phyloP scores from a whole-genome alignment of 2,329 filamentous ascomycete genomes.

The Aspergillus quadricinctus region DNA sequence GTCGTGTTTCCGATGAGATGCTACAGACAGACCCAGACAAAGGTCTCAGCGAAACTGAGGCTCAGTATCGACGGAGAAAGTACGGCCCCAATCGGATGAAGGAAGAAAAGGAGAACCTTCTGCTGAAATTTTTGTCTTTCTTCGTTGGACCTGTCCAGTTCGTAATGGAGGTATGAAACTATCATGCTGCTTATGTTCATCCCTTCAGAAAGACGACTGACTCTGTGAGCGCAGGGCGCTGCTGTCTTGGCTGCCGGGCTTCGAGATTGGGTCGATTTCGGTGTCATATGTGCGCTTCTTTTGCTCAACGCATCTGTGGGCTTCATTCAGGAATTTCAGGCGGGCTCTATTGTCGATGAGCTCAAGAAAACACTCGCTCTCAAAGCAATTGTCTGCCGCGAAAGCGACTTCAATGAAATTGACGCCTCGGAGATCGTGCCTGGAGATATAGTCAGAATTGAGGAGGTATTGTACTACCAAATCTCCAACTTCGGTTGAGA shows the following conservation, averaged over 20 bases:
- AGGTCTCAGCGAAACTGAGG: slow-evolving; percentile 70
- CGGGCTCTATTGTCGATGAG: slow-evolving; percentile 84
- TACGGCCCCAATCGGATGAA: slow-evolving; percentile 86
- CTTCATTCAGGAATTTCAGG: slow-evolving; percentile 86
- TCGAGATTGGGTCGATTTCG: slow-evolving; percentile 87
- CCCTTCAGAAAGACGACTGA: slow-evolving; percentile 3
- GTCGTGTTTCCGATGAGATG: slow-evolving; percentile 66
- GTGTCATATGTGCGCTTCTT: slow-evolving; percentile 80
- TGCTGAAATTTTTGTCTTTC: slow-evolving; percentile 77
- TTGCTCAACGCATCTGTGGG: slow-evolving; percentile 80
- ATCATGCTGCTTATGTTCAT: not conserved
- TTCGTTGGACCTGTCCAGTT: slow-evolving; percentile 89
- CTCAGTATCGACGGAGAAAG: slow-evolving; percentile 60
- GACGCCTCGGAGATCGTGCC: slow-evolving; percentile 81
- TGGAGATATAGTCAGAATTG: slow-evolving; percentile 83
- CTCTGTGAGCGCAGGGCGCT: slow-evolving; percentile 52
- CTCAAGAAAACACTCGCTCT: slow-evolving; percentile 86
- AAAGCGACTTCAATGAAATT: slow-evolving; percentile 71
- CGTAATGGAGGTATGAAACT: slow-evolving; percentile 73
- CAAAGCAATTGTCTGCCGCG: slow-evolving; percentile 81
- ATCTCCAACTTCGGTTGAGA: slow-evolving; percentile 2
- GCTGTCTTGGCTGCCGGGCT: slow-evolving; percentile 79
- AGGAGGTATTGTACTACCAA: slow-evolving; percentile 54
- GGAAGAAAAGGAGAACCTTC: slow-evolving; percentile 80
- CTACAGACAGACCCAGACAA: slow-evolving; percentile 69